Percentiles rank a stretch among this genome's conserved stretches.
These are phyloP conservation scores for Calophaca sinica DNA, from an alignment of 306 rosid genomes.

Conservation along the genomic window DNA sequence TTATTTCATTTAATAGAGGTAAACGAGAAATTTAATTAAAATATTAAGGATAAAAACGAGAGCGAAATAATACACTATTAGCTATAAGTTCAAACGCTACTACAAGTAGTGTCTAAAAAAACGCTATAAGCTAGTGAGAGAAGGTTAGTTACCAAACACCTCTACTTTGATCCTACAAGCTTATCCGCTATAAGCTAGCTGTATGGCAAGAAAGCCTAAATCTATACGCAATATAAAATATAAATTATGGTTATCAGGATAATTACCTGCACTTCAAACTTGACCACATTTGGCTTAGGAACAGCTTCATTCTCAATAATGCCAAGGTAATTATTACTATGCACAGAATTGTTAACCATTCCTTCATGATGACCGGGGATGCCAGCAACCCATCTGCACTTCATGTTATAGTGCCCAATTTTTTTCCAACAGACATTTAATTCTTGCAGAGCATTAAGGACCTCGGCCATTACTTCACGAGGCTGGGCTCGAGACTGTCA, in stretches of 20 bases:
- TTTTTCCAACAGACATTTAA: conserved; percentile 92
- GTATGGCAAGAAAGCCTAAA: background rate
- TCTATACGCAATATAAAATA: conserved; percentile 20
- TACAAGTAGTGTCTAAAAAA: no score
- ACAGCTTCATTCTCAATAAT: conserved; percentile 66
- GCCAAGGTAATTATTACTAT: conserved; percentile 61
- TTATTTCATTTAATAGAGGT: no score
- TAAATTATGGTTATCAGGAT: conserved; percentile 30
- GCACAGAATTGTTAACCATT: conserved; percentile 65
- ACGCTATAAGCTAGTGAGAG: no score
- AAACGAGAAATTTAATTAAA: no score
- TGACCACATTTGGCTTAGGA: conserved; percentile 71
- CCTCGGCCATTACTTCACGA: conserved; percentile 96
- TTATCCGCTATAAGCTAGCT: no score
- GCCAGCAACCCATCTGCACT: conserved; percentile 80
- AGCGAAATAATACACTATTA: no score
- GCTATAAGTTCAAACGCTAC: no score
- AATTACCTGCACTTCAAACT: conserved; percentile 94
- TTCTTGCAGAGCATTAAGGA: conserved; percentile 91
- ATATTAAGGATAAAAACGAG: no score
- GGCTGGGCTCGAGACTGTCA: conserved; percentile 89
- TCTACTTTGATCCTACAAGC: no score
- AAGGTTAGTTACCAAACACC: no score
- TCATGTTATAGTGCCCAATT: conserved; percentile 97
- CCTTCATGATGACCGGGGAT: conserved; percentile 67